Conservation (phyloP, 2,329 filamentous ascomycete genomes). For the Ophiocordyceps sinensis region DNA sequence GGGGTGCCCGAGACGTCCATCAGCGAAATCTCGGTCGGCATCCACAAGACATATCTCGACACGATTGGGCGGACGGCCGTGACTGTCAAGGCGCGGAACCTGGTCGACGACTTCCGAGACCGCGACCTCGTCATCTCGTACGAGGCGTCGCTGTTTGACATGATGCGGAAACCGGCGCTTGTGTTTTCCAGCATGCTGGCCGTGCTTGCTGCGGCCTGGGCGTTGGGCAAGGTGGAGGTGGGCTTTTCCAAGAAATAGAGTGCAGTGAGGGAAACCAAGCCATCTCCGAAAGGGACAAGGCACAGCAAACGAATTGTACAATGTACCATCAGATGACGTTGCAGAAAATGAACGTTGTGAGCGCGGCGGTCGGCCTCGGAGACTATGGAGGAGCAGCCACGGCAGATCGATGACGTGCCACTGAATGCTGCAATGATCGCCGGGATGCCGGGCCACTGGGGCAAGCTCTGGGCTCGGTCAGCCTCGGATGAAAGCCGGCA, state of each 20-base stretch:
- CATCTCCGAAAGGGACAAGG: background rate
- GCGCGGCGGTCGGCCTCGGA: too few species aligned
- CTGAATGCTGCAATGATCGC: too few species aligned
- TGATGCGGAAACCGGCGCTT: slow-evolving; percentile 73
- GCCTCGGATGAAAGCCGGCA: background rate
- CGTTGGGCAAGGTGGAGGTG: slow-evolving; percentile 63
- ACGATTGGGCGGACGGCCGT: slow-evolving; percentile 77
- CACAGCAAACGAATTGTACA: background rate
- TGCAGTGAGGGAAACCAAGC: background rate
- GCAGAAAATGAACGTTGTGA: slow-evolving; percentile 3
- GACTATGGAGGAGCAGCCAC: too few species aligned
- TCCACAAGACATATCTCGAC: slow-evolving; percentile 88
- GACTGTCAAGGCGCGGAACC: slow-evolving; percentile 65
- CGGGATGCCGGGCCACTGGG: too few species aligned
- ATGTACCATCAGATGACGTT: slow-evolving; percentile 7
- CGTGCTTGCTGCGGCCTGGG: slow-evolving; percentile 64
- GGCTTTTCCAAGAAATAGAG: slow-evolving; percentile 46
- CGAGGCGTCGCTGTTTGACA: slow-evolving; percentile 61
- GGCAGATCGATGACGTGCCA: too few species aligned
- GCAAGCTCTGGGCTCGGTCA: too few species aligned
- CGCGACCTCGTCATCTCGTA: slow-evolving; percentile 77
- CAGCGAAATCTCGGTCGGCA: slow-evolving; percentile 38
- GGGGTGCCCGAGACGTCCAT: slow-evolving; percentile 52
- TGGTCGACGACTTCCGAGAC: slow-evolving; percentile 82
- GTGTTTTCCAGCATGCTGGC: slow-evolving; percentile 59